phyloP scores from a whole-genome alignment of 164 flowering plant species.

The Liquidambar formosana region DNA sequence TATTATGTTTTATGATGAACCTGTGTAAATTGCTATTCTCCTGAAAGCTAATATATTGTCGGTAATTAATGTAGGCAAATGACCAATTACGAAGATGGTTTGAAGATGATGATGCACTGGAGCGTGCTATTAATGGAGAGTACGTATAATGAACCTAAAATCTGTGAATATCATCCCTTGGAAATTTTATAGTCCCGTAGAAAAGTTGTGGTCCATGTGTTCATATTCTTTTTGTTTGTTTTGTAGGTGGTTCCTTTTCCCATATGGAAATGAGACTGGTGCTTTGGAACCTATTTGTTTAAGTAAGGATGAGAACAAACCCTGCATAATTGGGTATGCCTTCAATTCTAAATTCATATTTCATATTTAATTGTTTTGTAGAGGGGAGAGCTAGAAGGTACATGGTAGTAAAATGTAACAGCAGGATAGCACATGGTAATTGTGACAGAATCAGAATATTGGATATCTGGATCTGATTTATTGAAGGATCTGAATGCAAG shows the following conservation, averaged over 20 bases:
- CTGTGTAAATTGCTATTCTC: not conserved
- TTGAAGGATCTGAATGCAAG: too few relatives aligned
- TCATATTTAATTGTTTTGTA: not conserved
- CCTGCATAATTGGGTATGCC: conserved; percentile 69
- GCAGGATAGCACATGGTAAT: not conserved
- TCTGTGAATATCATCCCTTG: not conserved
- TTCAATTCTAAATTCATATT: not conserved
- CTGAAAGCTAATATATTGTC: conserved; percentile 16
- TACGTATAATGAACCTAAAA: conserved; percentile 35
- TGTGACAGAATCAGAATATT: not conserved
- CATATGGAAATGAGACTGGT: conserved; percentile 39
- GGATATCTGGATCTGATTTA: not conserved
- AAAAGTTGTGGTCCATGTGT: not conserved
- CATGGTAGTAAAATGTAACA: not conserved
- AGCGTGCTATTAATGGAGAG: conserved; percentile 87
- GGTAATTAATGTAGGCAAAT: conserved; percentile 51
- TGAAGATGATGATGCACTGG: conserved; percentile 87
- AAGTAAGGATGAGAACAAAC: conserved; percentile 56
- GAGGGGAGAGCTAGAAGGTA: conserved; percentile 2
- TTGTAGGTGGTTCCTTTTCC: conserved; percentile 84
- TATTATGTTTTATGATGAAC: not conserved
- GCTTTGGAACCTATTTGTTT: conserved; percentile 51
- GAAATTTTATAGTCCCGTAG: not conserved
- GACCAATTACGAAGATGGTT: conserved; percentile 77
- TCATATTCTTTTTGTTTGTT: conserved; percentile 11